Evolutionary conservation across 768 basidiomycete genomes (phyloP), one percentile per base, ranked within the genome.

Genomic region (Amanita fuliginea): DNA sequence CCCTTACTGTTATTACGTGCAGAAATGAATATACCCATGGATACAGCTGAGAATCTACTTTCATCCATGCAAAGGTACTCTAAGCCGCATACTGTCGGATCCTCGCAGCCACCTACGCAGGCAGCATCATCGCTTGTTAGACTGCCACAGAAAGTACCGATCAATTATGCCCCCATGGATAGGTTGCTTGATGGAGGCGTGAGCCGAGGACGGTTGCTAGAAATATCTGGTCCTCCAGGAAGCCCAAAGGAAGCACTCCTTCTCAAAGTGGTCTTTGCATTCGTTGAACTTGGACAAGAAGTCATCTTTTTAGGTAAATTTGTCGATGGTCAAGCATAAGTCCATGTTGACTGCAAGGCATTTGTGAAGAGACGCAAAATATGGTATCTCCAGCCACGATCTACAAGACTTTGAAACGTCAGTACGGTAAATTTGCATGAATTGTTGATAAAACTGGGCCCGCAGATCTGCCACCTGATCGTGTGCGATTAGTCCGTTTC

Each of bases 141-240:
- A 54, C 39, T 56, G 51, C 46, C 56, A 3, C 49, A 55, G 21
- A 66, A 57, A 54, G 54, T 75, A 30, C 56, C 69, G 3, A 78
- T 79, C 0, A 58, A 60, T 5, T 80, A 73, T 57, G 49, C 60
- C 3, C 69, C 76, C 10, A 63, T 85, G 24, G 81, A 88, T 55
- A 65, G 64, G 14, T 60, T 87, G 2, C 70, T 89, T 4, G 73
- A 68, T 28, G 83, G 83, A 40, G 86, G 86, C 13, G 62, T 89
- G 40, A 63, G 67, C 47, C 71, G 69, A 50, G 81, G 83, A 6
- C 70, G 75, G 54, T 69, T 86, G 53, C 68, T 88, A 16, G 86
- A 89, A 64, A 66, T 89, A 55, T 83, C 83, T 26, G 86, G 86
- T 0, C 82, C 84, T 40, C 86, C 86, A 0, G 86, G 86, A 42